phyloP scores from a whole-genome alignment of 192 early-diverging fungal genomes.

The Coemansia sp. region DNA sequence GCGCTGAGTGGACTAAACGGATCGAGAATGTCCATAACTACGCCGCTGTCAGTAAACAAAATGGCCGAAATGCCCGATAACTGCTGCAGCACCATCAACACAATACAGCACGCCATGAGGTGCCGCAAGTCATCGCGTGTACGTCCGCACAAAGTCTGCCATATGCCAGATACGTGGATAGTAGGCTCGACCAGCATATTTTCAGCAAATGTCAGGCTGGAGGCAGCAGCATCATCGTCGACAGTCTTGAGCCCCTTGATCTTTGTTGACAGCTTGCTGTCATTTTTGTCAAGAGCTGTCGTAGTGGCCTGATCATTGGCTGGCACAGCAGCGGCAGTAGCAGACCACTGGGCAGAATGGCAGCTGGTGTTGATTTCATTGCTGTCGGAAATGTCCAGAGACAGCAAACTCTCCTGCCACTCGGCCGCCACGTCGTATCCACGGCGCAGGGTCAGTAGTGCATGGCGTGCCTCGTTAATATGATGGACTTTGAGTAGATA shows the following conservation, averaged over 20 bases:
- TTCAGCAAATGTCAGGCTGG: conserved; percentile 16
- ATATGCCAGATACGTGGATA: conserved; percentile 8
- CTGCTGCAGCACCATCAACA: conserved; percentile 67
- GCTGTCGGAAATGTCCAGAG: conserved; percentile 16
- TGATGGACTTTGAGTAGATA: conserved; percentile 63
- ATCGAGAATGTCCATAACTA: conserved; percentile 59
- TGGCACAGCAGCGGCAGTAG: neutral
- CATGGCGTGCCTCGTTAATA: conserved; percentile 61
- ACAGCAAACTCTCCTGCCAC: conserved; percentile 55
- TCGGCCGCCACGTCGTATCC: conserved; percentile 61
- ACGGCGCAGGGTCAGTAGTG: conserved; percentile 60
- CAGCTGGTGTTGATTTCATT: neutral
- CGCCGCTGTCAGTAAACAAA: conserved; percentile 65
- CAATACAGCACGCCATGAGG: conserved; percentile 55
- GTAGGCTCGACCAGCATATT: conserved; percentile 1
- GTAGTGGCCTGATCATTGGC: neutral
- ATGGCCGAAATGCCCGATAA: conserved; percentile 70
- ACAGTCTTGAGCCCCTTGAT: neutral
- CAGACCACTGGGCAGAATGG: conserved; percentile 8
- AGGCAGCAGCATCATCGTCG: neutral
- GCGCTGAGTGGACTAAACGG: conserved; percentile 45
- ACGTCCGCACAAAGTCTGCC: conserved; percentile 33
- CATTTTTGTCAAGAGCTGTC: neutral
- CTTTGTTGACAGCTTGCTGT: conserved; percentile 28
- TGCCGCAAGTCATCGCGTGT: conserved; percentile 45